phyloP scores from a whole-genome alignment of 2,329 filamentous ascomycete species.

The Claviceps sp. region DNA sequence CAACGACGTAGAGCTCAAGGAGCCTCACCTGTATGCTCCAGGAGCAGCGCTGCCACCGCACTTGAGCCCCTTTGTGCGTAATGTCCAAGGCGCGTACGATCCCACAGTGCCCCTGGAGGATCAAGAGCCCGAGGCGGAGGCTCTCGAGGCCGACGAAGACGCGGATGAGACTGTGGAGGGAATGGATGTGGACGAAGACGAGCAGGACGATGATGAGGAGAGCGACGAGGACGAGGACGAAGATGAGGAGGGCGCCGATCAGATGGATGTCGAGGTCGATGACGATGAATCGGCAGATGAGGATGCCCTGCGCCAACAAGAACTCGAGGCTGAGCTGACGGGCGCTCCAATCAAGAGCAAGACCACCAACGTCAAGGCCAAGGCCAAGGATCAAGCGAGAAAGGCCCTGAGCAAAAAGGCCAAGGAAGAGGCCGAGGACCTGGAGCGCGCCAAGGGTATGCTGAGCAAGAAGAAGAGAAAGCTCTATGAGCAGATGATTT shows the following conservation, averaged over 20 bases:
- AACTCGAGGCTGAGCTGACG: conserved; percentile 83
- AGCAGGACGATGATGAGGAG: conserved; percentile 28
- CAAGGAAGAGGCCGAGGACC: conserved; percentile 68
- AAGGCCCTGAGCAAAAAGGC: conserved; percentile 59
- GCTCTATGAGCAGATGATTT: conserved; percentile 93
- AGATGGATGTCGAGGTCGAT: conserved; percentile 30
- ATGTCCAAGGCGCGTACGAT: conserved; percentile 77
- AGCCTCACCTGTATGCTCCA: conserved; percentile 77
- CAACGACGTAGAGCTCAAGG: conserved; percentile 80
- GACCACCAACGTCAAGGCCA: conserved; percentile 34
- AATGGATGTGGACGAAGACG: conserved; percentile 42
- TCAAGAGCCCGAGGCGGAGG: conserved; percentile 79
- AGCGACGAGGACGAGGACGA: conserved; percentile 34
- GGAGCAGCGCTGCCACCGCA: conserved; percentile 85
- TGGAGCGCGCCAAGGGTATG: conserved; percentile 95
- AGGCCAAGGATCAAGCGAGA: conserved; percentile 55
- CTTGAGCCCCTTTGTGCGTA: conserved; percentile 89
- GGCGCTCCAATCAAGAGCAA: conserved; percentile 48
- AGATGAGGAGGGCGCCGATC: conserved; percentile 32
- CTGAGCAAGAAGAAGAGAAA: conserved; percentile 96
- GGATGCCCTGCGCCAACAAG: conserved; percentile 64
- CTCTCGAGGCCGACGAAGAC: conserved; percentile 52
- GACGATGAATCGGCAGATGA: conserved; percentile 35
- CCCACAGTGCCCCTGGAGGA: conserved; percentile 74
- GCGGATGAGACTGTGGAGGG: conserved; percentile 53